Conservation (phyloP, 257 asterid genomes). For the Cynanchum wilfordii region DNA sequence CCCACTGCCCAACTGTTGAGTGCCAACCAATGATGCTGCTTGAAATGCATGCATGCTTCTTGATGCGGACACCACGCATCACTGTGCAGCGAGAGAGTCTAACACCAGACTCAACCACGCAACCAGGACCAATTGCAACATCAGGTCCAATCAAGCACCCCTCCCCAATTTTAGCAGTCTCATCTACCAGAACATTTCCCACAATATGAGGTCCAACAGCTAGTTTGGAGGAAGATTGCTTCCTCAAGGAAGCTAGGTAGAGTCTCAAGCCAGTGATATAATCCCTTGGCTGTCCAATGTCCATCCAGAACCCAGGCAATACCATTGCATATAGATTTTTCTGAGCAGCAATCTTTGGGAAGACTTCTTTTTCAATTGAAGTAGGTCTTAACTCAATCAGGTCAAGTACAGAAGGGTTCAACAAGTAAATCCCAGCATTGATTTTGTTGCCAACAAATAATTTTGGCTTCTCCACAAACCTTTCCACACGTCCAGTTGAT, state of each 20-base stretch:
- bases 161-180: slow-evolving; percentile 71
- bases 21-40: slow-evolving; percentile 92
- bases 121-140: slow-evolving; percentile 82
- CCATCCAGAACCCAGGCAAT: slow-evolving; percentile 92
- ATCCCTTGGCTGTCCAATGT: slow-evolving; percentile 90
- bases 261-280: slow-evolving; percentile 75
- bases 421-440: slow-evolving; percentile 82
- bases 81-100: slow-evolving; percentile 84
- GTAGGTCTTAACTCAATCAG: slow-evolving; percentile 72
- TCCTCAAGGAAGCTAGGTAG: slow-evolving; percentile 62
- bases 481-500: slow-evolving; percentile 70
- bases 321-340: slow-evolving; percentile 75
- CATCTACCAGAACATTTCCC: slow-evolving; percentile 72
- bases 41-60: slow-evolving; percentile 71
- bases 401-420: slow-evolving; percentile 76
- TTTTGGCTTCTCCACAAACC: slow-evolving; percentile 94
- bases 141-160: slow-evolving; percentile 91
- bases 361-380: slow-evolving; percentile 83
- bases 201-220: slow-evolving; percentile 57
- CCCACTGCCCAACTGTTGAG: slow-evolving; percentile 89
- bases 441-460: slow-evolving; percentile 82
- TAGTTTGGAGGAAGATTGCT: slow-evolving; percentile 53
- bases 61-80: slow-evolving; percentile 81
- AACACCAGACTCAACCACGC: slow-evolving; percentile 78
- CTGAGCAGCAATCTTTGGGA: slow-evolving; percentile 67